Percentiles rank a stretch among this genome's conserved stretches.
Conservation (phyloP, 345 rosid species). For the Trapa bicornis region DNA sequence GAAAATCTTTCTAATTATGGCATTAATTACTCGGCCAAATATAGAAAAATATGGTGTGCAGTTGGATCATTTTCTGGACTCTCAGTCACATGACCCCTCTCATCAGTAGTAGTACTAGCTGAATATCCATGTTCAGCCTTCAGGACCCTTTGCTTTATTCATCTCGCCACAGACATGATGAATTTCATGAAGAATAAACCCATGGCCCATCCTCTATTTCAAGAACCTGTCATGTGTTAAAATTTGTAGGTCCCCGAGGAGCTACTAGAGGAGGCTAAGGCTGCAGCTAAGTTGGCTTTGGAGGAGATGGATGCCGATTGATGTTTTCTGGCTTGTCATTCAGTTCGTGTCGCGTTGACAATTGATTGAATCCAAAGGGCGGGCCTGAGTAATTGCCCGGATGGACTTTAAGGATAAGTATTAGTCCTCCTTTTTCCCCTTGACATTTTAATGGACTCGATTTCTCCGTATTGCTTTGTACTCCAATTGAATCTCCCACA, state of each 20-base stretch:
- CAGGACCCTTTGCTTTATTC: too few relatives aligned
- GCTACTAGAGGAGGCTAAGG: slow-evolving; percentile 83
- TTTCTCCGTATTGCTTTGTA: too few relatives aligned
- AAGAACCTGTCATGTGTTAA: not conserved
- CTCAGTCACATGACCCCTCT: not conserved
- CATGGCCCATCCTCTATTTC: not conserved
- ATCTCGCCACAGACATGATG: too few relatives aligned
- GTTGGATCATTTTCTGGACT: too few relatives aligned
- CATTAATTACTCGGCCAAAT: not conserved
- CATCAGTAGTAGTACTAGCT: not conserved
- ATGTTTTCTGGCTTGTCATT: not conserved
- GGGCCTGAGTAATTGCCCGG: too few relatives aligned
- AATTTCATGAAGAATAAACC: too few relatives aligned
- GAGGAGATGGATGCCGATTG: slow-evolving; percentile 99
- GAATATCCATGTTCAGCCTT: not conserved
- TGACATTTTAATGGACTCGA: too few relatives aligned
- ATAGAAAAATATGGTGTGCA: not conserved
- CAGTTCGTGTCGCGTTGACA: not conserved
- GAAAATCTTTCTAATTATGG: too few relatives aligned
- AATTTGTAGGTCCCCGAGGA: slow-evolving; percentile 65
- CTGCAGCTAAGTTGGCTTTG: slow-evolving; percentile 74
- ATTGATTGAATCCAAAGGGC: not conserved
- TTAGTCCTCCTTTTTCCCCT: too few relatives aligned
- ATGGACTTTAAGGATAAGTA: too few relatives aligned
- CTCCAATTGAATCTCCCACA: too few relatives aligned